Conservation (phyloP, 2,329 filamentous ascomycete genomes). For the Pseudomassariella vexata region DNA sequence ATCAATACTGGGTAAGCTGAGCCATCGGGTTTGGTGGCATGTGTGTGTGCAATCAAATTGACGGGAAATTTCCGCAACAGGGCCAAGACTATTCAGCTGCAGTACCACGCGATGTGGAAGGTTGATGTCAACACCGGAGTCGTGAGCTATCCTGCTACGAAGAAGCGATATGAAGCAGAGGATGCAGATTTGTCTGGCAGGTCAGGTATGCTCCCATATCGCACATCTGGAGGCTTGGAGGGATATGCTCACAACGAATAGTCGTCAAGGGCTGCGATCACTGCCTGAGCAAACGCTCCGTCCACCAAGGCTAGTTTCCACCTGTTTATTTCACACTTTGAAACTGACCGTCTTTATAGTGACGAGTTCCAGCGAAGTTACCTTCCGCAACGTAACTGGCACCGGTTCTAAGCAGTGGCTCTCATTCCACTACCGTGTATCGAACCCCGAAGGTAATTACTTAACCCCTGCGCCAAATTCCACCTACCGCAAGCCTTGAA, state of each 20-base stretch:
- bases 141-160: constrained; percentile 21
- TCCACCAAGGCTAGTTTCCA: too few relatives aligned
- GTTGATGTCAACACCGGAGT: constrained; percentile 30
- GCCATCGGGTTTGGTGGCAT: too few relatives aligned
- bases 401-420: constrained; percentile 29
- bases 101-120: constrained; percentile 34
- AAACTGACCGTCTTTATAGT: constrained; percentile 12
- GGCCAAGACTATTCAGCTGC: constrained; percentile 24
- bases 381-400: constrained; percentile 30
- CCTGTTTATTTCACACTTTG: too few relatives aligned
- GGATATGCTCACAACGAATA: constrained; percentile 9
- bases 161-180: constrained; percentile 29
- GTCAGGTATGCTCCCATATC: constrained; percentile 5
- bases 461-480: too few relatives aligned
- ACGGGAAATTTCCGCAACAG: too few relatives aligned
- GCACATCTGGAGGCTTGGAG: constrained; percentile 8
- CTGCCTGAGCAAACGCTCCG: too few relatives aligned
- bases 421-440: constrained; percentile 28
- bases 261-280: too few relatives aligned
- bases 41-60: too few relatives aligned
- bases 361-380: constrained; percentile 22
- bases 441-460: constrained; percentile 21
- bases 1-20: too few relatives aligned
- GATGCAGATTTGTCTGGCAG: constrained; percentile 20
- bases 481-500: too few relatives aligned